Evolutionary conservation across 108 stramenopile genomes (phyloP).

Genomic region (Stephanodiscus triporus): DNA sequence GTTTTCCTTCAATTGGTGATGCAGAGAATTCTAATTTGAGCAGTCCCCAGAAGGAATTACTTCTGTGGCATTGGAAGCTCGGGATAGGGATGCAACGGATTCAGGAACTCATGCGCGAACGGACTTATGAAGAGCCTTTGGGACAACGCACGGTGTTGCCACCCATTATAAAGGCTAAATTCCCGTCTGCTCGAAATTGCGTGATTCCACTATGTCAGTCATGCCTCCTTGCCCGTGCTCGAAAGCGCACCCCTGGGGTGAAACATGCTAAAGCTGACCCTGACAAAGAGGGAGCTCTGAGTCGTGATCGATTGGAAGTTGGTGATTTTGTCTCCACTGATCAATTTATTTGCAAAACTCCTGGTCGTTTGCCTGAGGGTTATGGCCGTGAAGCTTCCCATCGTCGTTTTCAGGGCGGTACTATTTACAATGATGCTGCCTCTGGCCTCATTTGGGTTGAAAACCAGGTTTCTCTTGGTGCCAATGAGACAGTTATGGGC

Average conservation of each 20-base stretch:
- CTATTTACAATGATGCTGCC: conserved; percentile 27
- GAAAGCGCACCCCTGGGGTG: neutral
- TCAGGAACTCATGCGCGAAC: neutral
- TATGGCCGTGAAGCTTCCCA: conserved; percentile 28
- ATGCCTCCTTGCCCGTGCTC: neutral
- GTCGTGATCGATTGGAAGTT: neutral
- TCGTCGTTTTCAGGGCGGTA: conserved; percentile 22
- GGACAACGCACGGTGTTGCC: neutral
- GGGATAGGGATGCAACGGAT: conserved; percentile 12
- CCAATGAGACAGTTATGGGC: conserved; percentile 34
- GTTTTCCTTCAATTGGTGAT: neutral
- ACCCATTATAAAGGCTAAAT: conserved; percentile 4
- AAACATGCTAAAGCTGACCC: neutral
- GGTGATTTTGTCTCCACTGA: conserved; percentile 9
- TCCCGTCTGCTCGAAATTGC: neutral
- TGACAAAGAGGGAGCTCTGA: neutral
- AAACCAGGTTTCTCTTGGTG: conserved; percentile 29
- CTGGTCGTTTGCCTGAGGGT: conserved; percentile 31
- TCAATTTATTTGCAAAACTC: conserved; percentile 11
- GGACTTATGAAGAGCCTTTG: neutral
- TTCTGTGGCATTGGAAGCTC: conserved; percentile 35
- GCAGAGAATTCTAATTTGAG: conserved; percentile 38
- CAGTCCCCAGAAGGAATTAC: conserved; percentile 47
- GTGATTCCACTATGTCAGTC: neutral
- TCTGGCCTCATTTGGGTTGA: conserved; percentile 7